Evolutionary conservation across 768 basidiomycete genomes (phyloP), one percentile per base, ranked within the genome.

Genomic region (Mycena maculata): DNA sequence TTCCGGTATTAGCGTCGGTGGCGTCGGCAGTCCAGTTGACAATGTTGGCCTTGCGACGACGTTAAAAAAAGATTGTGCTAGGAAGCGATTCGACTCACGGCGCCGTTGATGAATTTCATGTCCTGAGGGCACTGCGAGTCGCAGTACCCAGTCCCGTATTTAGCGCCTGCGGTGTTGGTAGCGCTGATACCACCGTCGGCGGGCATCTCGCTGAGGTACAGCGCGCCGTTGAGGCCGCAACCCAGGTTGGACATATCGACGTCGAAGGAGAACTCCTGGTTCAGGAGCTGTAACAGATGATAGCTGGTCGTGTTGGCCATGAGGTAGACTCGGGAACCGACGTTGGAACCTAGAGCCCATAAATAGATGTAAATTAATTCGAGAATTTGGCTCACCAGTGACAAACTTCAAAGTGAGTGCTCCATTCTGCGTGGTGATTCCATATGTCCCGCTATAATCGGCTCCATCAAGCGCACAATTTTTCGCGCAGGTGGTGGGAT

Each of bases 251-350:
- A 85, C 67, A 88, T 80, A 74, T 88, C 86, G 72, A 88, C 86
- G 76, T 87, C 86, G 79, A 88, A 88, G 62, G 85, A 82, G 79
- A 88, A 87, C 76, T 88, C 87, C 73, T 86, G 80, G 82, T 87
- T 87, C 63, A 82, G 74, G 66, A 87, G 75, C 70, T 80, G 77
- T 78, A 82, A 81, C 70, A 77, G 73, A 70, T 81, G 72, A 81
- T 89, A 89, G 42, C 75, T 69, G 69, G 77, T 75, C 58, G 82
- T 81, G 76, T 76, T 78, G 62, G 76, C 78, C 81, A 89, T 78
- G 74, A 89, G 82, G 81, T 88, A 89, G 66, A 82, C 76, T 55
- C 82, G 81, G 31, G 80, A 81, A 18, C 83, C 83, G 68, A 82
- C 72, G 75, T 84, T 84, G 27, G 76, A 44, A 45, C 76, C 72